Evolutionary conservation across 192 early-diverging fungal species (phyloP).

Genomic region (Coemansia sp.): DNA sequence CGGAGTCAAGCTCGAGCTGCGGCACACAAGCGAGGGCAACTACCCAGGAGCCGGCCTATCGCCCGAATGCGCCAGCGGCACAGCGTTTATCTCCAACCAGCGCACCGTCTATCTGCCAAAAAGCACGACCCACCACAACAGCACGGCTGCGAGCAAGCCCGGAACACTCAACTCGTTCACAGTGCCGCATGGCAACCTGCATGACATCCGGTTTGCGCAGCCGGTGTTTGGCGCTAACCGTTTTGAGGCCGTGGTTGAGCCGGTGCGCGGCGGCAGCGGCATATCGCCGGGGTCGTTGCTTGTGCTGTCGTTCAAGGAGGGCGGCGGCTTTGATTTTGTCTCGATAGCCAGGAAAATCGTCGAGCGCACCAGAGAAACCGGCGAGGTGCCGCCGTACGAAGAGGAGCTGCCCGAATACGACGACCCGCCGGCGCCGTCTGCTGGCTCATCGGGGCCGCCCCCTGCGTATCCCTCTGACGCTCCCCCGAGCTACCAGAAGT

Average conservation of each 20-base stretch:
- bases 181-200: slow-evolving; percentile 29
- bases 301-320: slow-evolving; percentile 43
- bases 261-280: slow-evolving; percentile 23
- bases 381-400: slow-evolving; percentile 35
- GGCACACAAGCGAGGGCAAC: slow-evolving; percentile 17
- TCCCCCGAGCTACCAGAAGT: slow-evolving; percentile 41
- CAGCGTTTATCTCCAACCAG: slow-evolving; percentile 49
- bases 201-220: slow-evolving; percentile 25
- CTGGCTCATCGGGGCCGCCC: neutral
- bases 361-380: slow-evolving; percentile 34
- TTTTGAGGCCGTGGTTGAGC: slow-evolving; percentile 27
- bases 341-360: slow-evolving; percentile 35
- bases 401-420: slow-evolving; percentile 47
- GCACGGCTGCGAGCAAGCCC: slow-evolving; percentile 4
- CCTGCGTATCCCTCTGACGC: slow-evolving; percentile 31
- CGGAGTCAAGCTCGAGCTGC: slow-evolving; percentile 51
- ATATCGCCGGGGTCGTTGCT: slow-evolving; percentile 12
- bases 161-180: slow-evolving; percentile 35
- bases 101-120: slow-evolving; percentile 39
- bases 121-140: slow-evolving; percentile 27
- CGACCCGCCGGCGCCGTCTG: slow-evolving; percentile 3
- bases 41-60: slow-evolving; percentile 34
- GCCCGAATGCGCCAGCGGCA: slow-evolving; percentile 25
- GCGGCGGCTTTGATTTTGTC: slow-evolving; percentile 49
- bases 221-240: slow-evolving; percentile 46